Evolutionary conservation across 108 stramenopile genomes (phyloP).

Genomic region (Craspedostauros australis): DNA sequence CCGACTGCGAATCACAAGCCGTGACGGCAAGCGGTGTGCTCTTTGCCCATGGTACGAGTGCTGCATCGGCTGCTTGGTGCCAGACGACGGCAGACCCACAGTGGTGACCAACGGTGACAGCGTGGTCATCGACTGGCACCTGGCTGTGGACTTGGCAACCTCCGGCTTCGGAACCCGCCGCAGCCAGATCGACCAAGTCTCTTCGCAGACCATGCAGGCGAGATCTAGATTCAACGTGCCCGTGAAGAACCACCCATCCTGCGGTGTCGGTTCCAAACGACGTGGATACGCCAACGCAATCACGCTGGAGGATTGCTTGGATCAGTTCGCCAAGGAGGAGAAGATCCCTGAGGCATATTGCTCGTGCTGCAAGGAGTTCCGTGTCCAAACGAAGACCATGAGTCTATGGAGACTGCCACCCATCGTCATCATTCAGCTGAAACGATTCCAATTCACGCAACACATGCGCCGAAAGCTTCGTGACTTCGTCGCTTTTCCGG

Average conservation of each 20-base stretch:
- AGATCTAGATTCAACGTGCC: conserved; percentile 1
- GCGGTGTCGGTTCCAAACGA: conserved; percentile 38
- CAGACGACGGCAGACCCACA: conserved; percentile 67
- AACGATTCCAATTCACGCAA: conserved; percentile 92
- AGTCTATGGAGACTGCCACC: conserved; percentile 92
- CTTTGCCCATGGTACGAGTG: conserved; percentile 82
- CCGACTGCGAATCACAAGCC: conserved; percentile 61
- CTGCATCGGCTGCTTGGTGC: conserved; percentile 82
- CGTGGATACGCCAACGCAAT: conserved; percentile 57
- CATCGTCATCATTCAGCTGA: conserved; percentile 91
- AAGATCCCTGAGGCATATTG: conserved; percentile 84
- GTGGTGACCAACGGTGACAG: conserved; percentile 82
- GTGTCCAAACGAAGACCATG: conserved; percentile 81
- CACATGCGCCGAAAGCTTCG: conserved; percentile 87
- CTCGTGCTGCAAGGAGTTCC: conserved; percentile 88
- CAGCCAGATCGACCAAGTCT: conserved; percentile 9
- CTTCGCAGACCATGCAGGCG: conserved; percentile 6
- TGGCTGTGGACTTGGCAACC: conserved; percentile 73
- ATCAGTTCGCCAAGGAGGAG: conserved; percentile 84
- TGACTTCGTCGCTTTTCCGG: conserved; percentile 88
- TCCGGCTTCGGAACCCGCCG: conserved; percentile 65
- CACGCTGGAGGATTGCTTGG: conserved; percentile 80
- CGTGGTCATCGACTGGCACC: conserved; percentile 83
- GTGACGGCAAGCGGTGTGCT: conserved; percentile 75
- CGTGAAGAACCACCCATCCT: conserved; percentile 66